phyloP scores from a whole-genome alignment of 2,329 filamentous ascomycete genomes.

The Westerdykella sp. region DNA sequence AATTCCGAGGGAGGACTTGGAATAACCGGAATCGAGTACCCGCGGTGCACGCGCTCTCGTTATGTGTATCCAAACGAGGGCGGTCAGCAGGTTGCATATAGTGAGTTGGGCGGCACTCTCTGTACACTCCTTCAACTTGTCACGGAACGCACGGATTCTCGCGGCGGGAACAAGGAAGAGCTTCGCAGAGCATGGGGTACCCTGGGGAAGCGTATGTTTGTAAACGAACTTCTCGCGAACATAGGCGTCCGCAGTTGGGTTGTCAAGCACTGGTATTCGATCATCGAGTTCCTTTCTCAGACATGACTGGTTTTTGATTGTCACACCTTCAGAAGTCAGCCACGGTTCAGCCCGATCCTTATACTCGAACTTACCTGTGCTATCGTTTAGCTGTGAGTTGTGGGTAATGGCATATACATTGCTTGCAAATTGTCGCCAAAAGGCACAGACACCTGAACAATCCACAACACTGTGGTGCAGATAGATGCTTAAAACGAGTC shows the following conservation, averaged over 20 bases:
- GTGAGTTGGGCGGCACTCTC: slow-evolving; percentile 15
- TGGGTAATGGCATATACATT: slow-evolving; percentile 11
- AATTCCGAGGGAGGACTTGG: slow-evolving; percentile 20
- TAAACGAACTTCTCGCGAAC: slow-evolving; percentile 22
- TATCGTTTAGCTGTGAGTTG: neutral
- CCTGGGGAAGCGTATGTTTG: slow-evolving; percentile 19
- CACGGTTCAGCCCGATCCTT: neutral
- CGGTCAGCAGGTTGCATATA: slow-evolving; percentile 29
- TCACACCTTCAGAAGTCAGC: slow-evolving; percentile 14
- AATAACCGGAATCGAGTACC: slow-evolving; percentile 9
- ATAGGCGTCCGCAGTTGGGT: slow-evolving; percentile 22
- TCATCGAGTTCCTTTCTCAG: slow-evolving; percentile 20
- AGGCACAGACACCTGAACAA: slow-evolving; percentile 24
- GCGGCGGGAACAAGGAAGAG: slow-evolving; percentile 25
- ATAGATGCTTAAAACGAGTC: slow-evolving; percentile 31
- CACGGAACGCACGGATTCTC: slow-evolving; percentile 22
- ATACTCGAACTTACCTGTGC: too few species aligned
- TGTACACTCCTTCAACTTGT: slow-evolving; percentile 16
- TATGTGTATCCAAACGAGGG: slow-evolving; percentile 32
- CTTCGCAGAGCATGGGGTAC: slow-evolving; percentile 21
- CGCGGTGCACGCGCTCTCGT: slow-evolving; percentile 26
- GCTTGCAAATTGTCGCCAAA: slow-evolving; percentile 21
- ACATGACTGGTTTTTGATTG: slow-evolving; percentile 16
- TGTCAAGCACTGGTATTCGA: slow-evolving; percentile 8
- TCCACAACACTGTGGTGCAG: slow-evolving; percentile 30